Evolutionary conservation across 345 rosid species (phyloP).

Genomic region (Camelina hispida): DNA sequence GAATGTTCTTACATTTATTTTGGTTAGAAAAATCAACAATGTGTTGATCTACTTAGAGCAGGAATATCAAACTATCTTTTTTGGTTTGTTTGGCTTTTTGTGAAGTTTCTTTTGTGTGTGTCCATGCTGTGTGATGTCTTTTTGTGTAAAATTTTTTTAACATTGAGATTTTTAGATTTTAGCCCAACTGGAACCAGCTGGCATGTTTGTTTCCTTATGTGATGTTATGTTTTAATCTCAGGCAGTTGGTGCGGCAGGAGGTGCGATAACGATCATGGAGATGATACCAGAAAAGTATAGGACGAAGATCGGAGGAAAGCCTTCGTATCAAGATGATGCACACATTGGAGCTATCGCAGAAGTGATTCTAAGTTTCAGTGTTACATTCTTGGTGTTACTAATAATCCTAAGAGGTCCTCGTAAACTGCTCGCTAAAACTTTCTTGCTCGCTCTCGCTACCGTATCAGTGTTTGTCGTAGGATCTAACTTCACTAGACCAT

Average conservation of each 20-base stretch:
- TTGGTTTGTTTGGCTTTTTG: conserved; percentile 1
- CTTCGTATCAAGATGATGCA: conserved; percentile 70
- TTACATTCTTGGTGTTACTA: conserved; percentile 68
- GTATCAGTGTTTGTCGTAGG: conserved; percentile 67
- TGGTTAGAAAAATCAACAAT: neutral
- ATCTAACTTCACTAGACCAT: conserved; percentile 77
- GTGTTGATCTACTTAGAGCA: neutral
- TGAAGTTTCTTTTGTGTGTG: conserved; percentile 13
- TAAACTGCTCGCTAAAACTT: conserved; percentile 54
- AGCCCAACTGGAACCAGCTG: conserved; percentile 1
- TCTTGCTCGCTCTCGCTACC: conserved; percentile 71
- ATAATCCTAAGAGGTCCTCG: conserved; percentile 81
- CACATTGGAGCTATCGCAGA: conserved; percentile 90
- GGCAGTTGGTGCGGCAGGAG: conserved; percentile 97
- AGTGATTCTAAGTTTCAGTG: conserved; percentile 78
- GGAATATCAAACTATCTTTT: neutral
- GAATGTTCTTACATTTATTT: conserved; percentile 1
- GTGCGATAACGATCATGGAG: conserved; percentile 79
- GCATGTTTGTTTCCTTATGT: conserved; percentile 5
- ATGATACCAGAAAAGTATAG: conserved; percentile 72
- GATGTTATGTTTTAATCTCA: neutral
- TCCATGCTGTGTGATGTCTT: conserved; percentile 6
- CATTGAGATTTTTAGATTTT: neutral
- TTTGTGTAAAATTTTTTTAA: neutral
- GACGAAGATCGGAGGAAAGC: conserved; percentile 67